phyloP scores from a whole-genome alignment of 2,329 filamentous ascomycete species.

The Cladosporium sp. region DNA sequence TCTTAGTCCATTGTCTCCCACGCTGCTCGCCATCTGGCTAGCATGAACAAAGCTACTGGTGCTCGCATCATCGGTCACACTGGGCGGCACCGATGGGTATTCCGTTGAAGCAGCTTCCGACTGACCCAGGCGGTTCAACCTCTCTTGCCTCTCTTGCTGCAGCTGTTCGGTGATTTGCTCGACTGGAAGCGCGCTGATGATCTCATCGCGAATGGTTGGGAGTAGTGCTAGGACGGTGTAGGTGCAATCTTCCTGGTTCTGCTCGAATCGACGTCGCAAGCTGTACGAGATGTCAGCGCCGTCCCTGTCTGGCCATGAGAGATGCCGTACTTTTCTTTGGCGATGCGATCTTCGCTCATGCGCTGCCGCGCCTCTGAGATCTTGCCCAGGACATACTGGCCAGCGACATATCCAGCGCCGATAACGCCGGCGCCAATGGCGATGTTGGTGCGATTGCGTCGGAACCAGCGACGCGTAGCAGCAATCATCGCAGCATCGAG shows the following conservation, averaged over 20 bases:
- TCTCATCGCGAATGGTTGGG: slow-evolving; percentile 83
- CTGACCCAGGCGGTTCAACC: slow-evolving; percentile 39
- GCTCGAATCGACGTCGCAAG: slow-evolving; percentile 90
- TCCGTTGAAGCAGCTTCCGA: slow-evolving; percentile 56
- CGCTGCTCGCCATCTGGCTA: slow-evolving; percentile 61
- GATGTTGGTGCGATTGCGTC: slow-evolving; percentile 84
- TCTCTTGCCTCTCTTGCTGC: slow-evolving; percentile 83
- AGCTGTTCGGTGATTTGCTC: slow-evolving; percentile 90
- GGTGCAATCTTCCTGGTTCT: slow-evolving; percentile 98
- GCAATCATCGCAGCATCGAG: slow-evolving; percentile 50
- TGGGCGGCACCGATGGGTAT: slow-evolving; percentile 55
- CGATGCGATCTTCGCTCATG: slow-evolving; percentile 92
- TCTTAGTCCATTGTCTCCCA: slow-evolving; percentile 43
- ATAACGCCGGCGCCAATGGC: slow-evolving; percentile 83
- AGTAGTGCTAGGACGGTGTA: slow-evolving; percentile 95
- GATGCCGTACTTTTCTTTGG: slow-evolving; percentile 79
- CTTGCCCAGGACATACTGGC: slow-evolving; percentile 88
- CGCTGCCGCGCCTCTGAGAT: slow-evolving; percentile 90
- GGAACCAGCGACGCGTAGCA: slow-evolving; percentile 83
- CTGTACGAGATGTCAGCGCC: slow-evolving; percentile 45
- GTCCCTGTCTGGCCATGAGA: background rate
- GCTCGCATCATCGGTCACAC: slow-evolving; percentile 75
- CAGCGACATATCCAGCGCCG: slow-evolving; percentile 84
- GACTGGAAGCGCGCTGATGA: slow-evolving; percentile 81
- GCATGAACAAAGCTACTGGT: slow-evolving; percentile 80